These are phyloP conservation scores for Pelagophyceae sp. DNA, from an alignment of 352 stramenopile genomes.

Conservation along the genomic window DNA sequence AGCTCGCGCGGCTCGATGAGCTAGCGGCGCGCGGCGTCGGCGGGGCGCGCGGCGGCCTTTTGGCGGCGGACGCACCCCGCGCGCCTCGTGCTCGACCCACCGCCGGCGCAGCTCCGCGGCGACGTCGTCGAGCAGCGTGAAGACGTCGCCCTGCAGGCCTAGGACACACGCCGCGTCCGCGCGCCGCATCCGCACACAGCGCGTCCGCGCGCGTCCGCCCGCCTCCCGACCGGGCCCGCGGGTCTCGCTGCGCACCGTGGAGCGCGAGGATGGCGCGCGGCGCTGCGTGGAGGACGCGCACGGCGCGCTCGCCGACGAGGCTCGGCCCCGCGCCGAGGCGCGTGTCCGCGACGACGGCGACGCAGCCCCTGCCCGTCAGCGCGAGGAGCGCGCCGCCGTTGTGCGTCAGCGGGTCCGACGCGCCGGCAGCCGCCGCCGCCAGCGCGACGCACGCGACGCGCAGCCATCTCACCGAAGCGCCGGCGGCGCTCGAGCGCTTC, in stretches of 20 bases:
- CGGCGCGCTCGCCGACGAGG: background rate
- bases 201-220: too few relatives aligned
- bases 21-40: background rate
- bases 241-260: background rate
- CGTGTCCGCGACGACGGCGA: background rate
- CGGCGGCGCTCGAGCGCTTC: too few relatives aligned
- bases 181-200: too few relatives aligned
- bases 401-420: conserved; percentile 4
- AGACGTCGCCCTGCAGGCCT: conserved; percentile 11
- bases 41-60: background rate
- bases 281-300: background rate
- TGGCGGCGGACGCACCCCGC: background rate
- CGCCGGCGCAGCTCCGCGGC: background rate
- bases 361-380: background rate
- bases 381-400: conserved; percentile 3
- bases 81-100: background rate
- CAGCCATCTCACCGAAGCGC: too few relatives aligned
- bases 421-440: background rate
- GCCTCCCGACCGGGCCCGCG: background rate
- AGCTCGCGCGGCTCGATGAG: background rate
- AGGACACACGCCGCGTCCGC: background rate
- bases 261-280: background rate
- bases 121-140: conserved; percentile 11
- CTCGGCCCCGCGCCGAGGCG: background rate
- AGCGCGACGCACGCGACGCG: too few relatives aligned